Conservation (phyloP, 768 basidiomycete species). For the Ramaria sp. region DNA sequence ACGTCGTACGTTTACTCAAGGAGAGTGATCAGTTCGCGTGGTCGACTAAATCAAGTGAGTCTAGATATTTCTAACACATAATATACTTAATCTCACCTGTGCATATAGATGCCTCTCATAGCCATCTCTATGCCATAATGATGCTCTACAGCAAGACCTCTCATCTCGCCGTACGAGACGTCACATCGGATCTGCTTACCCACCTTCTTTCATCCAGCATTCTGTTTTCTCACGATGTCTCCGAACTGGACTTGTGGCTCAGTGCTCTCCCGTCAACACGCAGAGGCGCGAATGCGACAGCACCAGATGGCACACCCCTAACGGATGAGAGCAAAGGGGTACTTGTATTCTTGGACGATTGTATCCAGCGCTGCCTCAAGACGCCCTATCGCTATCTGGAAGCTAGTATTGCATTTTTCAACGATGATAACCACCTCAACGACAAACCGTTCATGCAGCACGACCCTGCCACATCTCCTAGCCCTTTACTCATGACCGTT, state of each 20-base stretch:
- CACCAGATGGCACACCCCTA: constrained; percentile 43
- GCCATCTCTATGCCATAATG: constrained; percentile 65
- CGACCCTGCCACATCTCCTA: constrained; percentile 25
- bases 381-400: constrained; percentile 84
- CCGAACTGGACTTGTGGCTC: constrained; percentile 72
- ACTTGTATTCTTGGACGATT: constrained; percentile 70
- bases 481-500: constrained; percentile 71
- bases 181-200: constrained; percentile 45
- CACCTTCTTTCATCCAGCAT: constrained; percentile 62
- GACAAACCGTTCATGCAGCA: background rate
- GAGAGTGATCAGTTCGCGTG: constrained; percentile 75
- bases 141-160: constrained; percentile 43
- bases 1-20: constrained; percentile 63
- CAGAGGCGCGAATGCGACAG: constrained; percentile 25
- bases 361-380: constrained; percentile 69
- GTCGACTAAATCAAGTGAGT: constrained; percentile 61
- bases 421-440: background rate
- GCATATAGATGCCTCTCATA: constrained; percentile 28
- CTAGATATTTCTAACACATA: constrained; percentile 22
- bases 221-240: constrained; percentile 67
- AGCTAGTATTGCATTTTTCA: constrained; percentile 32
- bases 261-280: constrained; percentile 42
- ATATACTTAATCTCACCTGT: background rate
- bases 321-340: constrained; percentile 47
- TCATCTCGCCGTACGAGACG: constrained; percentile 37